These are phyloP conservation scores for Anisodus acutangulus DNA, from an alignment of 257 asterid genomes.

Conservation along the genomic window DNA sequence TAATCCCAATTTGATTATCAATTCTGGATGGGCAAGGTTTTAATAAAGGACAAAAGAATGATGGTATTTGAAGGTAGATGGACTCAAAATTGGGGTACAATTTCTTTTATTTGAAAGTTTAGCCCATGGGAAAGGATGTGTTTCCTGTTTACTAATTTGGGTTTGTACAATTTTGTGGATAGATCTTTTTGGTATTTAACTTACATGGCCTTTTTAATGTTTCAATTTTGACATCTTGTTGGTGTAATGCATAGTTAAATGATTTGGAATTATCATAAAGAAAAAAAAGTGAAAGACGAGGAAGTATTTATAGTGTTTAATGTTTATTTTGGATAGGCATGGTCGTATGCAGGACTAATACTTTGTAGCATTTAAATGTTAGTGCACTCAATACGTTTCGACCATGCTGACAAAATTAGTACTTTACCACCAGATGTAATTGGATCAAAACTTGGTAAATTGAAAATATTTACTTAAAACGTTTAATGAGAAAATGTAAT, in stretches of 20 bases:
- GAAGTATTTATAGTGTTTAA: not conserved
- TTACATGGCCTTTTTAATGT: not conserved
- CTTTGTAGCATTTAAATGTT: not conserved
- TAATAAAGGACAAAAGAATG: not conserved
- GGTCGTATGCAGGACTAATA: not conserved
- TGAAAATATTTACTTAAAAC: too few species aligned
- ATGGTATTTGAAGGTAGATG: not conserved
- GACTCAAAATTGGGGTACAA: not conserved
- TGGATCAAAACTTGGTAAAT: not conserved
- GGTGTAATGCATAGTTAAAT: too few species aligned
- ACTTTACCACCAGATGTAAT: not conserved
- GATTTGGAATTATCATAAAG: not conserved
- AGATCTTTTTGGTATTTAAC: not conserved
- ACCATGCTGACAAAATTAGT: not conserved
- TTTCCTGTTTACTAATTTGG: not conserved
- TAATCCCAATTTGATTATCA: not conserved
- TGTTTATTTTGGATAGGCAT: not conserved
- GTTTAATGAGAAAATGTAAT: not conserved
- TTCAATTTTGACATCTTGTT: not conserved
- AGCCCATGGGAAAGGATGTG: not conserved
- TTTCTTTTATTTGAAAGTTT: not conserved
- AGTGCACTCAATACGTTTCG: not conserved
- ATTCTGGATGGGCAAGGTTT: not conserved
- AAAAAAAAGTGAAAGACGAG: not conserved
- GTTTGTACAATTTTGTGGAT: not conserved